Percentiles rank a stretch among this genome's conserved stretches.
phyloP scores from a whole-genome alignment of 192 early-diverging fungal species.

The Lobulomyces angularis region DNA sequence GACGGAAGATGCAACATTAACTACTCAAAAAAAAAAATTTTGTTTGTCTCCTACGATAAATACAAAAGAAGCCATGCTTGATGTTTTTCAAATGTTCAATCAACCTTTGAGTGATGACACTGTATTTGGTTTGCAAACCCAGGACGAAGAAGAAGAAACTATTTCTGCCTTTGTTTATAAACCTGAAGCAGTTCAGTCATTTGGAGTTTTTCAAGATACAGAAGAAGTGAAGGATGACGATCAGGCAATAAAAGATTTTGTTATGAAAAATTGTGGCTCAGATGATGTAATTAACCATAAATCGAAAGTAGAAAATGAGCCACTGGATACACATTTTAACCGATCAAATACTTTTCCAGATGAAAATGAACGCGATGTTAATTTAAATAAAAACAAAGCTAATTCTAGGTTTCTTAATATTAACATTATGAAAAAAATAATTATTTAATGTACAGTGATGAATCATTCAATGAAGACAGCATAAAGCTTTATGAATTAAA shows the following conservation, averaged over 20 bases:
- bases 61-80: slow-evolving; percentile 35
- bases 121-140: not conserved
- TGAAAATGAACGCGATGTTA: no score
- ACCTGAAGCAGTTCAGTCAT: not conserved
- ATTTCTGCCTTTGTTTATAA: slow-evolving; percentile 29
- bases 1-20: no score
- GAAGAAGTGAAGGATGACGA: slow-evolving; percentile 5
- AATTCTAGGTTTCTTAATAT: no score
- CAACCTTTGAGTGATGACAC: slow-evolving; percentile 13
- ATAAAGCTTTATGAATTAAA: no score
- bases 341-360: no score
- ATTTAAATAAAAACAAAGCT: no score
- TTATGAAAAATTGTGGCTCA: slow-evolving; percentile 1
- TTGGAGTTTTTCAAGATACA: slow-evolving; percentile 24
- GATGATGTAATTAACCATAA: no score
- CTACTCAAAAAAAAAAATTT: slow-evolving; percentile 2
- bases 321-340: no score
- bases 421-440: no score
- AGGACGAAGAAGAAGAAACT: slow-evolving; percentile 33
- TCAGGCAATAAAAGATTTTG: not conserved
- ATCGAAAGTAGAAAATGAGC: no score
- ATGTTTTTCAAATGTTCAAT: slow-evolving; percentile 38
- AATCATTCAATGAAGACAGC: no score
- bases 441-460: no score
- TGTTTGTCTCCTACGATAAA: slow-evolving; percentile 40